A percentile compares a stretch with the other conserved stretches of the same genome.
Evolutionary conservation across 768 basidiomycete genomes (phyloP).

Genomic region (Trichaptum fuscoviolaceum): DNA sequence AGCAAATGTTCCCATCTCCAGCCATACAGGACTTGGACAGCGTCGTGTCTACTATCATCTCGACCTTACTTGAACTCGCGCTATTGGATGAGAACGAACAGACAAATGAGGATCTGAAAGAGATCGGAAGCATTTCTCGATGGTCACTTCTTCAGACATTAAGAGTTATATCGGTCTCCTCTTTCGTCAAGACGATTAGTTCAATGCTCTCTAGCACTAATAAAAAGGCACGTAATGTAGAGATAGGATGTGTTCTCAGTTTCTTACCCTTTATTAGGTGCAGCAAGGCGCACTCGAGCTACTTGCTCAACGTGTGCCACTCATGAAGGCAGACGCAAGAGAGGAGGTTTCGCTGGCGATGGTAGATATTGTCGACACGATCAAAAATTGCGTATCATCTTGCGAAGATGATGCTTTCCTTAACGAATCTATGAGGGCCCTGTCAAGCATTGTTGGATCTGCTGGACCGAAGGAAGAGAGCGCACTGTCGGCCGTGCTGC

Average conservation of each 20-base stretch:
- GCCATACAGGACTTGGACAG: conserved; percentile 11
- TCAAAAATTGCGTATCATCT: conserved; percentile 43
- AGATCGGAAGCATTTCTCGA: conserved; percentile 44
- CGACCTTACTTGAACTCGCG: conserved; percentile 44
- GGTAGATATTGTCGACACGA: conserved; percentile 44
- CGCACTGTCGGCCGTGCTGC: conserved; percentile 52
- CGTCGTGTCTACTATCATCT: conserved; percentile 38
- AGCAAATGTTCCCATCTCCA: conserved; percentile 21
- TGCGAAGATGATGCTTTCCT: conserved; percentile 36
- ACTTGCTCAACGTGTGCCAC: conserved; percentile 58
- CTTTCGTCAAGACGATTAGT: conserved; percentile 49
- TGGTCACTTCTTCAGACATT: conserved; percentile 49
- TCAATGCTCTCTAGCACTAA: conserved; percentile 51
- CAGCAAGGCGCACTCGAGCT: conserved; percentile 66
- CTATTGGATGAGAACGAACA: conserved; percentile 27
- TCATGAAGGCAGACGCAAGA: conserved; percentile 54
- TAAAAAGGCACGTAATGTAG: conserved; percentile 37
- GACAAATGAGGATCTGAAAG: conserved; percentile 20
- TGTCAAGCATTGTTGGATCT: conserved; percentile 55
- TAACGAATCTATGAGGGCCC: conserved; percentile 48
- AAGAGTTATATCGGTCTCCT: conserved; percentile 63
- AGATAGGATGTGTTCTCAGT: not conserved
- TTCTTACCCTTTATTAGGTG: conserved; percentile 35
- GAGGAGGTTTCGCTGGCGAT: conserved; percentile 44
- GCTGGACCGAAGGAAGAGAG: conserved; percentile 62